Evolutionary conservation across 192 early-diverging fungal species (phyloP).

Genomic region (Coemansia sp.): DNA sequence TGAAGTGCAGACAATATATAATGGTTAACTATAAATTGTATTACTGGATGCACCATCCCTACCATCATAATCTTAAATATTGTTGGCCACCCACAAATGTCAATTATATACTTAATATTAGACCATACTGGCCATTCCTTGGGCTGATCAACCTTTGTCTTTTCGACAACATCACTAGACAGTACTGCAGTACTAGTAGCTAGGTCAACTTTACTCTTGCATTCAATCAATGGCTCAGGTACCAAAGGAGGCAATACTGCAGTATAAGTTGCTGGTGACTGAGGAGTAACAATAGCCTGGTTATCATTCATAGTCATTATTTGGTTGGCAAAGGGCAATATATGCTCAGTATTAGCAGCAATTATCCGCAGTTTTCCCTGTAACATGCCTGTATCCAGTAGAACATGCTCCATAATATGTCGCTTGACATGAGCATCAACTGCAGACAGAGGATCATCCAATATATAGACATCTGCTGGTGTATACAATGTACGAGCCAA

Average conservation of each 20-base stretch:
- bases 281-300: not conserved
- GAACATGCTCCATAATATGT: conserved; percentile 24
- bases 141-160: not conserved
- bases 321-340: not conserved
- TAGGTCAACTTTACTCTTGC: not conserved
- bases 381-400: conserved; percentile 1
- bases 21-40: not conserved
- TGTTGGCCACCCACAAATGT: not conserved
- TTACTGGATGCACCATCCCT: not conserved
- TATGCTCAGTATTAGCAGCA: not conserved
- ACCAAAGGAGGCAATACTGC: not conserved
- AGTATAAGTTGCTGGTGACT: not conserved
- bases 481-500: conserved; percentile 64
- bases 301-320: not conserved
- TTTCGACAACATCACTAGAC: not conserved
- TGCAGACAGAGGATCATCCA: conserved; percentile 25
- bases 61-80: not conserved
- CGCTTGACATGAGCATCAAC: conserved; percentile 26
- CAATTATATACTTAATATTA: not conserved
- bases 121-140: not conserved
- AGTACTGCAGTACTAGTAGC: not conserved
- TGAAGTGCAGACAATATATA: not conserved
- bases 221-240: not conserved
- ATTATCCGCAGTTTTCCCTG: not conserved
- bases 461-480: conserved; percentile 53